A percentile compares a stretch with the other conserved stretches of the same genome.
Conservation (phyloP, 1,284 basidiomycete genomes). For the Lignosus rhinocerotis region DNA sequence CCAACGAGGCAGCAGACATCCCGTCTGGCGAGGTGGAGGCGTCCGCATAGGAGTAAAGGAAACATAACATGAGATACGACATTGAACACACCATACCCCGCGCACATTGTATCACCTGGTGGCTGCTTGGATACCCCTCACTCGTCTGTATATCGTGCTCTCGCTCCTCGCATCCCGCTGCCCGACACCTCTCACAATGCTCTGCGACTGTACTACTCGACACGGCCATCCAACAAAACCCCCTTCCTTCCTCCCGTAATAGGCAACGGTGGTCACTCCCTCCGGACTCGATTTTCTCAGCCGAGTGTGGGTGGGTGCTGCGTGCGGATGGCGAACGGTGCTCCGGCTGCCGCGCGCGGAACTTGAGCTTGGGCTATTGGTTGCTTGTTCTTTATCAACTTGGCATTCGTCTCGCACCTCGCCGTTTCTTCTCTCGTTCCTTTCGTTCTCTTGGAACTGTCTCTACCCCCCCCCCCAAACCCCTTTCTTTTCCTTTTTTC, state of each 20-base stretch:
- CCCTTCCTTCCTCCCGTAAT: not conserved
- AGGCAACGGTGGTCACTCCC: not conserved
- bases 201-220: slow-evolving; percentile 18
- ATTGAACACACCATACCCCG: slow-evolving; percentile 21
- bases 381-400: slow-evolving; percentile 55
- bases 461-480: slow-evolving; percentile 7
- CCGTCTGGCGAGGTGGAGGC: slow-evolving; percentile 28
- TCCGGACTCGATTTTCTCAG: not conserved
- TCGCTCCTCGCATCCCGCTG: slow-evolving; percentile 4
- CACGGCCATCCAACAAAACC: slow-evolving; percentile 1
- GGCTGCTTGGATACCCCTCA: slow-evolving; percentile 33
- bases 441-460: slow-evolving; percentile 1
- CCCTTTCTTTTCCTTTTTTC: not conserved
- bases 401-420: slow-evolving; percentile 23
- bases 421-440: slow-evolving; percentile 5
- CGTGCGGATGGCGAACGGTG: slow-evolving; percentile 7
- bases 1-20: slow-evolving; percentile 24
- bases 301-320: slow-evolving; percentile 4
- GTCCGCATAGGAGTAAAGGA: slow-evolving; percentile 16
- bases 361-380: slow-evolving; percentile 56
- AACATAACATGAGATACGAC: slow-evolving; percentile 16
- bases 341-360: slow-evolving; percentile 26
- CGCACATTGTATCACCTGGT: slow-evolving; percentile 22
- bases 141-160: slow-evolving; percentile 27
- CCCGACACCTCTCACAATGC: slow-evolving; percentile 15